Evolutionary conservation across 345 rosid species (phyloP).

Genomic region (Bruguiera sexangula): DNA sequence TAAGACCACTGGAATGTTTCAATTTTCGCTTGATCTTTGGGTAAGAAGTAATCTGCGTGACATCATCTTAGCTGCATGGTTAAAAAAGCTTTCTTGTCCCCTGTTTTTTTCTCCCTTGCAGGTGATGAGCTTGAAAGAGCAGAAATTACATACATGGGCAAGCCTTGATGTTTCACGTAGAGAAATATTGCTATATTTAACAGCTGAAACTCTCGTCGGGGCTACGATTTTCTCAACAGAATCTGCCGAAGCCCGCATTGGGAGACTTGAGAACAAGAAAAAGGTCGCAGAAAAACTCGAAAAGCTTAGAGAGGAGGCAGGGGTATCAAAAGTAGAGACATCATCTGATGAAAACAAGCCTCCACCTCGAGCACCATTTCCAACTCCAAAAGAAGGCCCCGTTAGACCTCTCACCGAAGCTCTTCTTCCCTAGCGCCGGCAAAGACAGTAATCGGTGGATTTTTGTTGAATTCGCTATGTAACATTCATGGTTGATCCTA

Average conservation of each 20-base stretch:
- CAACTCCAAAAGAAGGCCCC: constrained; percentile 15
- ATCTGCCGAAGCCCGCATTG: constrained; percentile 50
- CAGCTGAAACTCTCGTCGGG: constrained; percentile 34
- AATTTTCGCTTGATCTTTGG: too few species aligned
- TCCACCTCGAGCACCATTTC: constrained; percentile 16
- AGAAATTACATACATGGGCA: constrained; percentile 4
- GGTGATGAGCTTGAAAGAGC: constrained; percentile 20
- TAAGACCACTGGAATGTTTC: too few species aligned
- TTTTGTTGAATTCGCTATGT: too few species aligned
- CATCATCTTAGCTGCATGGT: too few species aligned
- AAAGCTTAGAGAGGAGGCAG: constrained; percentile 37
- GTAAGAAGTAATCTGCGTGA: too few species aligned
- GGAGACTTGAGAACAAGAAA: constrained; percentile 38
- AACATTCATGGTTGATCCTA: too few species aligned
- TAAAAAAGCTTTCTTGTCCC: too few species aligned
- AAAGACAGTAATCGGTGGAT: too few species aligned
- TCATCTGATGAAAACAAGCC: constrained; percentile 13
- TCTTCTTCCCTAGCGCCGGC: not conserved
- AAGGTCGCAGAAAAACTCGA: constrained; percentile 43
- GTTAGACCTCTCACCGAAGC: constrained; percentile 32
- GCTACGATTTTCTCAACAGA: constrained; percentile 23
- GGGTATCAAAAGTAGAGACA: constrained; percentile 21
- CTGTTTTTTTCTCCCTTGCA: not conserved
- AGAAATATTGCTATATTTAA: constrained; percentile 33
- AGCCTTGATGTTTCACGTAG: constrained; percentile 30